A percentile compares a stretch with the other conserved stretches of the same genome.
Evolutionary conservation across 2,329 filamentous ascomycete genomes (phyloP).

Genomic region (Monosporascus sp.): DNA sequence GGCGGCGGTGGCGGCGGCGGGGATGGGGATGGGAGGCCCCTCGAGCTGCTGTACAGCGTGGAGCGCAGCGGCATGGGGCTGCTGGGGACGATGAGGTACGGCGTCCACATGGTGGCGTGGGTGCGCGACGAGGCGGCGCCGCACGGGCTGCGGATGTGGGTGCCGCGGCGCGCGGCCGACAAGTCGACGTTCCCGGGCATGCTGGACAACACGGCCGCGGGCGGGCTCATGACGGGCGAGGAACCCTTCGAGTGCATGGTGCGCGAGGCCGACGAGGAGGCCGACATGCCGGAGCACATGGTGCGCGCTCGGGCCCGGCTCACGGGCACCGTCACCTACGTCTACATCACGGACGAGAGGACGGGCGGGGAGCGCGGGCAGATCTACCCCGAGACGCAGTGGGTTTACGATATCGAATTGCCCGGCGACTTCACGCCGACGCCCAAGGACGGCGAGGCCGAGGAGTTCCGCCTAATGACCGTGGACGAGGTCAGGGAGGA

Average conservation of each 20-base stretch:
- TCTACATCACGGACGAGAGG: constrained; percentile 69
- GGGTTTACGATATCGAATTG: constrained; percentile 83
- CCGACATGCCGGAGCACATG: constrained; percentile 65
- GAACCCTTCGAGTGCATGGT: constrained; percentile 75
- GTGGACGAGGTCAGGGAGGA: constrained; percentile 70
- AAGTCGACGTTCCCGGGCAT: constrained; percentile 91
- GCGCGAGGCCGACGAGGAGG: constrained; percentile 85
- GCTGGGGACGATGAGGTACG: constrained; percentile 72
- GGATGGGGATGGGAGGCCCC: constrained; percentile 9
- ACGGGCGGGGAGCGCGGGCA: constrained; percentile 77
- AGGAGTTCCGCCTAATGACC: constrained; percentile 72
- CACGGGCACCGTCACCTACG: constrained; percentile 74
- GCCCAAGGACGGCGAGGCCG: constrained; percentile 86
- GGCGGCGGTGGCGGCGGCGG: no score
- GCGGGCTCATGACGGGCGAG: constrained; percentile 76
- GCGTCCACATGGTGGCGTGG: constrained; percentile 77
- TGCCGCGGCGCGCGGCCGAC: constrained; percentile 65
- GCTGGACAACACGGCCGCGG: constrained; percentile 90
- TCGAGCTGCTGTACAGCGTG: constrained; percentile 63
- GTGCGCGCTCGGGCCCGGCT: constrained; percentile 56
- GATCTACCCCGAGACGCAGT: constrained; percentile 87
- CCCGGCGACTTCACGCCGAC: constrained; percentile 60
- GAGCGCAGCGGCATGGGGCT: constrained; percentile 71
- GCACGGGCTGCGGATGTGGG: constrained; percentile 72
- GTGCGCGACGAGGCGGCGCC: constrained; percentile 40